phyloP scores from a whole-genome alignment of 176 grass and related monocot species.

The Avena sativa region DNA sequence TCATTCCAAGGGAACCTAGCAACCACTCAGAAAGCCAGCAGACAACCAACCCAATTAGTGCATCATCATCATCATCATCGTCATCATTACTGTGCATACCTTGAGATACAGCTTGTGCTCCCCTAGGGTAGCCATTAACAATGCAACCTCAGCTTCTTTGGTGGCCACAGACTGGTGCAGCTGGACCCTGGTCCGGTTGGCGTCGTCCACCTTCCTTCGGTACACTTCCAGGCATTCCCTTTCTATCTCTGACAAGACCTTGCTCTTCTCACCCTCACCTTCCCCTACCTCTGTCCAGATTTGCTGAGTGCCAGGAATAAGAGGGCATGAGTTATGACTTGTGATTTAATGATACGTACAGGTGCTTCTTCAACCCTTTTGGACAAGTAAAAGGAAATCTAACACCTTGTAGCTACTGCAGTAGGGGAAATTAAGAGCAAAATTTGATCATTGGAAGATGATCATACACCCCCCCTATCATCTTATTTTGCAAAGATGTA shows the following conservation, averaged over 20 bases:
- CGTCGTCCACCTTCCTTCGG: conserved; percentile 85
- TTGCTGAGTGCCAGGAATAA: conserved; percentile 60
- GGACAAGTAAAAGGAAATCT: background rate
- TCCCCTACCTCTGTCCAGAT: conserved; percentile 92
- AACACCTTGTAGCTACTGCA: background rate
- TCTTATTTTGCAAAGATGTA: conserved; percentile 18
- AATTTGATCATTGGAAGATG: conserved; percentile 15
- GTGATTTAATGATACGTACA: background rate
- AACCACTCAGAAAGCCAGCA: conserved; percentile 19
- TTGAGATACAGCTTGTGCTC: conserved; percentile 71
- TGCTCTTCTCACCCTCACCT: conserved; percentile 69
- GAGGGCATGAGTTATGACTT: conserved; percentile 28
- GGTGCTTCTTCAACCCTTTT: background rate
- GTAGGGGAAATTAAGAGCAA: background rate
- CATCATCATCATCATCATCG: conserved; percentile 9
- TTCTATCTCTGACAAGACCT: conserved; percentile 71
- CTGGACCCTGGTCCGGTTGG: conserved; percentile 78
- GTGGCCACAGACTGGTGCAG: conserved; percentile 84
- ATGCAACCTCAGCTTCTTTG: conserved; percentile 90
- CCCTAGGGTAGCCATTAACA: conserved; percentile 76
- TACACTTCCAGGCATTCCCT: conserved; percentile 86
- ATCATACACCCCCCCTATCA: conserved; percentile 21
- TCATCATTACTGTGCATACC: conserved; percentile 59
- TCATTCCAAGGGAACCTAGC: conserved; percentile 22
- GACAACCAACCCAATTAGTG: conserved; percentile 46